Evolutionary conservation across 2,329 filamentous ascomycete species (phyloP).

Genomic region (Calcarisporium arbuscula): DNA sequence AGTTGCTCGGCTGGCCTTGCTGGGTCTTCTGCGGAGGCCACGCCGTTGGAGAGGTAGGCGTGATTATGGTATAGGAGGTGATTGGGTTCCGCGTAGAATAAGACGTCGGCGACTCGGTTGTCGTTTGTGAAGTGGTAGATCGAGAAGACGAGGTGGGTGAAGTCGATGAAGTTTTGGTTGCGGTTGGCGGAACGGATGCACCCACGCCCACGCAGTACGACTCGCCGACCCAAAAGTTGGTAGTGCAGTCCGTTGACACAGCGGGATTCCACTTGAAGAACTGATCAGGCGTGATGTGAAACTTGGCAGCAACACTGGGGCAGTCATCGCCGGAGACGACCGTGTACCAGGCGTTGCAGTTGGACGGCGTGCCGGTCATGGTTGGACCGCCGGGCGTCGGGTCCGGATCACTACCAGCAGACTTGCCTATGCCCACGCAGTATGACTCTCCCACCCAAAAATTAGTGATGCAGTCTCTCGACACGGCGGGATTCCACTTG

Average conservation of each 20-base stretch:
- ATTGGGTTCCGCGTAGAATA: neutral
- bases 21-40: neutral
- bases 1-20: neutral
- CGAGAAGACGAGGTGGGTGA: neutral
- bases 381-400: neutral
- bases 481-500: slow-evolving; percentile 20
- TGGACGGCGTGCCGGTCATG: neutral
- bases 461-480: slow-evolving; percentile 18
- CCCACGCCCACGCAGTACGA: slow-evolving; percentile 18
- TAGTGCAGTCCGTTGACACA: slow-evolving; percentile 18
- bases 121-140: neutral
- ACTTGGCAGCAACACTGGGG: slow-evolving; percentile 10
- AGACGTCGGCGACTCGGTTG: neutral
- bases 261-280: slow-evolving; percentile 21
- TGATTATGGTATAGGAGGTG: neutral
- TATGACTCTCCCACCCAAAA: slow-evolving; percentile 18
- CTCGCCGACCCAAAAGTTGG: slow-evolving; percentile 17
- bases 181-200: too few relatives aligned
- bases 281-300: slow-evolving; percentile 16
- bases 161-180: neutral
- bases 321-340: slow-evolving; percentile 14
- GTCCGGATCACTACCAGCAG: too few relatives aligned
- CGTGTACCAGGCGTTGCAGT: slow-evolving; percentile 14
- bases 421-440: slow-evolving; percentile 16
- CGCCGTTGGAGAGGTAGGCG: neutral